Percentiles rank a stretch among this genome's conserved stretches.
phyloP scores from a whole-genome alignment of 371 early-diverging fungal species.

The Phascolomyces articulosus region DNA sequence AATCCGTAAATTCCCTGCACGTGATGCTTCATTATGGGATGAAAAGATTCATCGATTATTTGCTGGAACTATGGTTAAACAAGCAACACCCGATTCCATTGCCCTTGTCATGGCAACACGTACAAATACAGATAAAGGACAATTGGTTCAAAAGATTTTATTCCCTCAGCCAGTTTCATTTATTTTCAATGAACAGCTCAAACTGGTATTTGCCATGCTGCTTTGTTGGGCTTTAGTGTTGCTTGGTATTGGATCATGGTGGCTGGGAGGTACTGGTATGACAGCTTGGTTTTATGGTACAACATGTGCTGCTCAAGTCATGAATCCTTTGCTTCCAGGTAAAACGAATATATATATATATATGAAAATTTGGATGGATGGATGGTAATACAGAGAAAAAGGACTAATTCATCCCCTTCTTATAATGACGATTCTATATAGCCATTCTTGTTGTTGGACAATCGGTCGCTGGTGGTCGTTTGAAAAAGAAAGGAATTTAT shows the following conservation, averaged over 20 bases:
- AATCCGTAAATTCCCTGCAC: conserved; percentile 75
- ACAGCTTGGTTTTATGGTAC: conserved; percentile 64
- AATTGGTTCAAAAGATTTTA: conserved; percentile 77
- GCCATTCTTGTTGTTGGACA: conserved; percentile 50
- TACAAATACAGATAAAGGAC: conserved; percentile 76
- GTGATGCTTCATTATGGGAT: conserved; percentile 43
- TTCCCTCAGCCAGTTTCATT: conserved; percentile 69
- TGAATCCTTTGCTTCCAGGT: conserved; percentile 72
- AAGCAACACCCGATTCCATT: conserved; percentile 29
- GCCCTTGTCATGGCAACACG: conserved; percentile 76
- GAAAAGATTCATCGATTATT: conserved; percentile 61
- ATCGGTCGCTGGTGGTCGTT: conserved; percentile 67
- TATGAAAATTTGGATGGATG: not conserved
- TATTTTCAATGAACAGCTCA: conserved; percentile 75
- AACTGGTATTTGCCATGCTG: conserved; percentile 65
- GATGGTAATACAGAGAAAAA: not conserved
- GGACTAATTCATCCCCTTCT: no score
- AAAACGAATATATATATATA: conserved; percentile 50
- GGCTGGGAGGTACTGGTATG: conserved; percentile 53
- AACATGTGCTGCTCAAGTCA: conserved; percentile 67
- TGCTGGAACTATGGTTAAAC: conserved; percentile 65
- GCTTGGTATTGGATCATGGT: conserved; percentile 55
- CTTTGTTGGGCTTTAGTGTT: conserved; percentile 63
- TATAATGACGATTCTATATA: no score
- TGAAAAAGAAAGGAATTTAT: conserved; percentile 59